Evolutionary conservation across 2,329 filamentous ascomycete genomes (phyloP), one percentile per base, ranked within the genome.

Genomic region (Karstenula rhodostoma): DNA sequence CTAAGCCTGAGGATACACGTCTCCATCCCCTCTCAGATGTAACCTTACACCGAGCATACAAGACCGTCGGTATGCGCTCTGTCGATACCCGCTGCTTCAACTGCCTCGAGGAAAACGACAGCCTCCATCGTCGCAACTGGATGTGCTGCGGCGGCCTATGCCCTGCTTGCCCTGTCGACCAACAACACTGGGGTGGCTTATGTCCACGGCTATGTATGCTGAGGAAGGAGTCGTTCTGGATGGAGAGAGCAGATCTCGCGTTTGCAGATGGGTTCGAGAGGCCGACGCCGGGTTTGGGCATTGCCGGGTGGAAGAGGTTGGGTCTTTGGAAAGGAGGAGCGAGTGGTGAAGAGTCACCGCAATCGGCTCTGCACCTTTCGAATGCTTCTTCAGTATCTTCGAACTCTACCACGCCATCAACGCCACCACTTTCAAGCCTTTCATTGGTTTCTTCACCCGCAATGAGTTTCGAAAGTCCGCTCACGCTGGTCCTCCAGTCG

Each of bases 51-150:
- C 40, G 40, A 15, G 27, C 22, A 6, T 55, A 55, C 29, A 55
- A 55, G 13, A 35, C 35, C n/a, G 52, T 55, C 10, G 52, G 52
- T 25, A 55, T 46, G 6, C 25, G 52, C n/a, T 1, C 4, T 3
- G 17, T 8, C 25, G 52, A 55, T n/a, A 44, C 27, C 8, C 40
- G 52, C 8, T 55, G 52, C 52, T 46, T 55, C 52, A 55, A 55
- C 27, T 55, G 27, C 27, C 42, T 55, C 4, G 2, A 23, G 5
- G 52, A 55, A 12, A 25, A 25, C 13, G 25, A 23, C 2, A 17
- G 17, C 5, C 2, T 3, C 17, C 52, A 55, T n/a, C 52, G 52
- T 10, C n/a, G 19, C 12, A 23, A 46, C 5, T 55, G 52, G 52
- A 46, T 46, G 52, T 4, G 32, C 13, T 55, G 52, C 12, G 29